phyloP scores from a whole-genome alignment of 2,329 filamentous ascomycete genomes.

The Aspergillus sp. region DNA sequence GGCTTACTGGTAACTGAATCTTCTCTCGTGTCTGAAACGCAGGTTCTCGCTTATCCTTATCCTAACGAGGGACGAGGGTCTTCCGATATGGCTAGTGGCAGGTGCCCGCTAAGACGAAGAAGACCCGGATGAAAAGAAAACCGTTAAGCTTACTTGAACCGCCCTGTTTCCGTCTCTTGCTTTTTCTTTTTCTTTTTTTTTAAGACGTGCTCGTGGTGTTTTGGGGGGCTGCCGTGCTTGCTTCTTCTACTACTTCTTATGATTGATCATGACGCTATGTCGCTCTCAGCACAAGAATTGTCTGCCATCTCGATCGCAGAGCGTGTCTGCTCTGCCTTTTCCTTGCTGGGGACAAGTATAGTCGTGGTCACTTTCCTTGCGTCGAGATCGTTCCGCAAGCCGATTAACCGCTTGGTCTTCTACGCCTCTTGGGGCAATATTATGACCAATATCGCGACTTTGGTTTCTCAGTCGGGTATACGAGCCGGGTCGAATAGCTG shows the following conservation, averaged over 20 bases:
- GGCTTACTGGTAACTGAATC: background rate
- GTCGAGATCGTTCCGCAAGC: constrained; percentile 68
- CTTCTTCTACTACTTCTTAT: background rate
- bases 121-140: too few species aligned
- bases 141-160: background rate
- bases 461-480: constrained; percentile 60
- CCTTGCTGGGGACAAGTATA: constrained; percentile 61
- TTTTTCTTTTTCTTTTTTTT: constrained; percentile 1
- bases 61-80: background rate
- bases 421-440: constrained; percentile 77
- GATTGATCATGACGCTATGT: constrained; percentile 17
- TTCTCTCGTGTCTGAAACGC: background rate
- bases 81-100: background rate
- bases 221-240: too few species aligned
- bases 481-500: constrained; percentile 40
- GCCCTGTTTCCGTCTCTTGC: background rate
- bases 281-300: constrained; percentile 33
- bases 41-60: background rate
- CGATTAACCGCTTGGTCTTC: constrained; percentile 79
- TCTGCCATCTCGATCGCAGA: constrained; percentile 55
- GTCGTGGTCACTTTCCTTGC: constrained; percentile 62
- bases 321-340: constrained; percentile 61
- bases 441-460: constrained; percentile 64
- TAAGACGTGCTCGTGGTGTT: background rate
- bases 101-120: background rate